phyloP scores from a whole-genome alignment of 2,329 filamentous ascomycete species.

The Aspergillus ochraceoroseus region DNA sequence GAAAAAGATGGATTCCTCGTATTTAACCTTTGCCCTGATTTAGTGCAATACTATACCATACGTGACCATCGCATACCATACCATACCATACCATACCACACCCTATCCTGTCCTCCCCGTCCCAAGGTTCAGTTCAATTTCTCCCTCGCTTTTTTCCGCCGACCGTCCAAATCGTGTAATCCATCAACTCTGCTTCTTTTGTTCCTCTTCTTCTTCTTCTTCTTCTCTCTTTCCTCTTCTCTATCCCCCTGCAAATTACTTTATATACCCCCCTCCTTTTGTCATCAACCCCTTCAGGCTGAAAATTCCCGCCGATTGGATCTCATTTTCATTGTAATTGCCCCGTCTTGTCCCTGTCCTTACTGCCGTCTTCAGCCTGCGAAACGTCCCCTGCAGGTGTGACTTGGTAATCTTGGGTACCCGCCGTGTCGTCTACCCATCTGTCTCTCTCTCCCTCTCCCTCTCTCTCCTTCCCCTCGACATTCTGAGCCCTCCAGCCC shows the following conservation, averaged over 20 bases:
- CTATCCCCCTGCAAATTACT: slow-evolving; percentile 9
- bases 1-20: too few relatives aligned
- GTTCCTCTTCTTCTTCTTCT: slow-evolving; percentile 3
- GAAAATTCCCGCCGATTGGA: slow-evolving; percentile 3
- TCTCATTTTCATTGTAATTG: slow-evolving; percentile 8
- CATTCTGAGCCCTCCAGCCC: too few relatives aligned
- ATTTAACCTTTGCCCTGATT: too few relatives aligned
- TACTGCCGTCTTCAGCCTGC: neutral
- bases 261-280: slow-evolving; percentile 15
- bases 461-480: slow-evolving; percentile 5
- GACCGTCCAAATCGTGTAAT: neutral
- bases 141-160: too few relatives aligned
- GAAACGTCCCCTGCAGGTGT: slow-evolving; percentile 17
- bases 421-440: slow-evolving; percentile 11
- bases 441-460: slow-evolving; percentile 1
- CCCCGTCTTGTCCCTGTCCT: slow-evolving; percentile 2
- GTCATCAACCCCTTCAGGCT: slow-evolving; percentile 3
- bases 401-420: slow-evolving; percentile 20
- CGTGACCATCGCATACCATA: too few relatives aligned
- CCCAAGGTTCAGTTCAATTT: neutral
- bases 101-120: too few relatives aligned
- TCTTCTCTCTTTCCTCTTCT: slow-evolving; percentile 7
- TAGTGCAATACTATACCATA: too few relatives aligned
- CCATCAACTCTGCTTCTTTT: neutral
- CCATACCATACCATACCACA: too few relatives aligned